Base-by-base conservation (phyloP, 225 moss, liverwort and hornwort species). In the Polytrichum formosum region DNA sequence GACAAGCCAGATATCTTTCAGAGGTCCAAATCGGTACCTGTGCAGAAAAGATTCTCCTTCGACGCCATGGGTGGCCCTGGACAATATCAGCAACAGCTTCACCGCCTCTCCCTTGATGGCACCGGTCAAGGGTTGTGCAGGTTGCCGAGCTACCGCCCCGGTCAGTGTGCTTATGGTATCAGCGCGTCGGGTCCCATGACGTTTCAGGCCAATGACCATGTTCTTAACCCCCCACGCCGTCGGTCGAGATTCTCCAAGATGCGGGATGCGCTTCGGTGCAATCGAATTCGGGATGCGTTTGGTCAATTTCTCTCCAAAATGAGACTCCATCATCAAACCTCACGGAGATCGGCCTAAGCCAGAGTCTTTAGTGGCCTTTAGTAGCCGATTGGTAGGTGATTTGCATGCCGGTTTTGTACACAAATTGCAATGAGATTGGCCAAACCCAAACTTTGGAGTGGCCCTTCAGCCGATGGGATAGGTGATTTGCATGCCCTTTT, bases 11-110 rank as follows among this genome's bases (percentile, higher is more conserved):
- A 26, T 2, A 18, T 13, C 7, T 33, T 7, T 69, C 73, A 80
- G 68, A 73, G 86, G 19, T 86, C 86, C 13, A 80, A 71, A 28
- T 86, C 86, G 6, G 77, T 87, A 20, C 87, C 87, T 0, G 20
- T 68, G 6, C 80, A 69, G 65, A 64, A 46, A 19, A 58, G 76
- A 28, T 54, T 67, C 37, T 19, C 35, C 18, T 25, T 74, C 28
- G 65, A 66, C 26, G 33, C 30, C 20, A 55, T 27, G 7, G 26
- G 68, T 26, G 46, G 46, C 46, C 46, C 46, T 46, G 46, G 46
- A 46, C 13, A 16, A 16, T 7, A 31, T 31, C 13, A 16, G 46
- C 46, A 13, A 13, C 46, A 46, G 46, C 46, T 46, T 46, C 46
- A 46, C 46, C 46, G 46, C 13, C 46, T 46, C 46, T 30, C 55